phyloP scores from a whole-genome alignment of 1,284 basidiomycete species.

The Termitomyces sp. region DNA sequence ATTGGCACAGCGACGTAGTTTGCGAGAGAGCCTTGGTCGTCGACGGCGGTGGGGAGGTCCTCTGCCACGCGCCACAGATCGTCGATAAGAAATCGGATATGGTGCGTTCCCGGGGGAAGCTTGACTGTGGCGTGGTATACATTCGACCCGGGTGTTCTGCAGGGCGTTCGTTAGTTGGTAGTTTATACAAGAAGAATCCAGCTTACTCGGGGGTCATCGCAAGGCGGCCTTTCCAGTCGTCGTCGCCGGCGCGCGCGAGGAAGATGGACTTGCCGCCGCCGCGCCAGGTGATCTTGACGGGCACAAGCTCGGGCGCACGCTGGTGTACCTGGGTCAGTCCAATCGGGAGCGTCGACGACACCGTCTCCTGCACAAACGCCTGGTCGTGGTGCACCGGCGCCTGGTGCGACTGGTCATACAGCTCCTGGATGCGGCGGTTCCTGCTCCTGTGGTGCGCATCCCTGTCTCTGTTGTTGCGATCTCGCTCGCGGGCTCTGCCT shows the following conservation, averaged over 20 bases:
- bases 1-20: conserved; percentile 79
- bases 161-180: not conserved
- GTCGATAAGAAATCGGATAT: conserved; percentile 95
- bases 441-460: conserved; percentile 4
- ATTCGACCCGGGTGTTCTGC: conserved; percentile 22
- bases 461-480: no score
- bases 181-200: not conserved
- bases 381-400: conserved; percentile 13
- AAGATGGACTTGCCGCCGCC: conserved; percentile 57
- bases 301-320: conserved; percentile 35
- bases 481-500: conserved; percentile 11
- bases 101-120: conserved; percentile 89
- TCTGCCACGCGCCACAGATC: conserved; percentile 77
- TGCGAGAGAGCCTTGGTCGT: conserved; percentile 91
- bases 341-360: conserved; percentile 60
- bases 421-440: conserved; percentile 28
- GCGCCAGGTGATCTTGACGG: conserved; percentile 59
- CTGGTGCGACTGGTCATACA: conserved; percentile 27
- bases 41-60: conserved; percentile 86
- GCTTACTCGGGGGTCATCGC: conserved; percentile 61
- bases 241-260: conserved; percentile 65
- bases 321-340: conserved; percentile 37
- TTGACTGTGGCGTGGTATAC: conserved; percentile 37
- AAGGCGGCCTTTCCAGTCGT: conserved; percentile 65
- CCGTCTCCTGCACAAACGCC: conserved; percentile 48